phyloP scores from a whole-genome alignment of 495 filamentous ascomycete species.

The Penicillium subrubescens region DNA sequence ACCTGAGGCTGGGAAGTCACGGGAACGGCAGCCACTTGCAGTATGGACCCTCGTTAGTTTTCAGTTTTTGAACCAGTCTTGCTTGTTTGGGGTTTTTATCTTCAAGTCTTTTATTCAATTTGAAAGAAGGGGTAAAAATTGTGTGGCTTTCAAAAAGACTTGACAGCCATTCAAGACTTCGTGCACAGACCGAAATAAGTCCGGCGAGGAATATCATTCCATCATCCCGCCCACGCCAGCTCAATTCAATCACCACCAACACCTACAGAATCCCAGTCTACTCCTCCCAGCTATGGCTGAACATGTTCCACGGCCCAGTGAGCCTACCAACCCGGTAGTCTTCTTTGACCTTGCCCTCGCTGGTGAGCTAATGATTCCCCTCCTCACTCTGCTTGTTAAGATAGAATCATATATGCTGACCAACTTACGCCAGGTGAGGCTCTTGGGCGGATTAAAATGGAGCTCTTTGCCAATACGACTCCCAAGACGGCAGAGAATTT shows the following conservation, averaged over 20 bases:
- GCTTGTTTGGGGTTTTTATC: neutral
- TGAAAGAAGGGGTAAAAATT: neutral
- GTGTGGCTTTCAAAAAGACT: no score
- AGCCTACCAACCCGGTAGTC: slow-evolving; percentile 61
- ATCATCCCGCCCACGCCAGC: neutral
- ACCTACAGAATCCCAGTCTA: neutral
- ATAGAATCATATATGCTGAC: neutral
- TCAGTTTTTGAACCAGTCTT: neutral
- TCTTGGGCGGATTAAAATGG: slow-evolving; percentile 89
- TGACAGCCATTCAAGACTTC: neutral
- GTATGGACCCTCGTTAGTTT: neutral
- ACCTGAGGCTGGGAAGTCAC: slow-evolving; percentile 15
- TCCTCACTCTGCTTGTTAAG: neutral
- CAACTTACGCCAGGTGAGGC: slow-evolving; percentile 66
- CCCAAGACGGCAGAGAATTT: slow-evolving; percentile 96
- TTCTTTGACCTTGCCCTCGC: slow-evolving; percentile 95
- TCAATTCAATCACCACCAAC: neutral
- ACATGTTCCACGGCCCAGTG: slow-evolving; percentile 2
- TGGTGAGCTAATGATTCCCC: slow-evolving; percentile 55
- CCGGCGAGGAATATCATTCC: neutral
- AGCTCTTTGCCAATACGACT: slow-evolving; percentile 82
- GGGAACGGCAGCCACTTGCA: neutral
- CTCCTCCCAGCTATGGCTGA: slow-evolving; percentile 16
- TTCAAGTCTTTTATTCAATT: neutral
- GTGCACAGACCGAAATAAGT: neutral